Conservation (phyloP, 352 stramenopile species). For the Pythium monospermum region DNA sequence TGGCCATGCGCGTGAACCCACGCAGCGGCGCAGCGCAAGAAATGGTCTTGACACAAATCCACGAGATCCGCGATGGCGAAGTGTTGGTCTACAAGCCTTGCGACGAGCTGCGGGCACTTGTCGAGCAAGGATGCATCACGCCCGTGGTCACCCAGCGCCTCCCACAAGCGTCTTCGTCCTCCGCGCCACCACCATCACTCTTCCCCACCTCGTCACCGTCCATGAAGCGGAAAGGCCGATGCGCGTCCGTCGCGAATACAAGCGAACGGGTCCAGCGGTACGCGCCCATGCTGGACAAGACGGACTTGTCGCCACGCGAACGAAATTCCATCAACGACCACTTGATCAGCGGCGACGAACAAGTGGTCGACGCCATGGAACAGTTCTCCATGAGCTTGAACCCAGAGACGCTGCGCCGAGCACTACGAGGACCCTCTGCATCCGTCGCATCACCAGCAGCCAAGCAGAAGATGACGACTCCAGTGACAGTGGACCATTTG, state of each 20-base stretch:
- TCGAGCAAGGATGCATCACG: conserved; percentile 71
- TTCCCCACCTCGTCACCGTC: conserved; percentile 43
- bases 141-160: conserved; percentile 32
- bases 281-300: conserved; percentile 53
- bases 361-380: conserved; percentile 76
- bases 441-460: too few relatives aligned
- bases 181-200: conserved; percentile 17
- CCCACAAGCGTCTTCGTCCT: conserved; percentile 3
- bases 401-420: conserved; percentile 37
- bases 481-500: conserved; percentile 16
- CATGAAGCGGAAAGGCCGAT: conserved; percentile 68
- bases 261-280: conserved; percentile 66
- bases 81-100: conserved; percentile 70
- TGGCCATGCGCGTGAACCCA: conserved; percentile 33
- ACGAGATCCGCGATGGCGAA: conserved; percentile 47
- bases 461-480: neutral
- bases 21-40: conserved; percentile 23
- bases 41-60: conserved; percentile 33
- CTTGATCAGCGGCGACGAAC: conserved; percentile 64
- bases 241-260: conserved; percentile 64
- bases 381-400: conserved; percentile 64
- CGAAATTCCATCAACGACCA: conserved; percentile 61
- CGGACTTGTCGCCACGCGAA: conserved; percentile 63
- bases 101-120: conserved; percentile 60
- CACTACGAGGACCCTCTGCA: conserved; percentile 46